Percentiles rank a stretch among this genome's conserved stretches.
Conservation (phyloP, 345 rosid genomes). For the Crucihimalaya himalaica region DNA sequence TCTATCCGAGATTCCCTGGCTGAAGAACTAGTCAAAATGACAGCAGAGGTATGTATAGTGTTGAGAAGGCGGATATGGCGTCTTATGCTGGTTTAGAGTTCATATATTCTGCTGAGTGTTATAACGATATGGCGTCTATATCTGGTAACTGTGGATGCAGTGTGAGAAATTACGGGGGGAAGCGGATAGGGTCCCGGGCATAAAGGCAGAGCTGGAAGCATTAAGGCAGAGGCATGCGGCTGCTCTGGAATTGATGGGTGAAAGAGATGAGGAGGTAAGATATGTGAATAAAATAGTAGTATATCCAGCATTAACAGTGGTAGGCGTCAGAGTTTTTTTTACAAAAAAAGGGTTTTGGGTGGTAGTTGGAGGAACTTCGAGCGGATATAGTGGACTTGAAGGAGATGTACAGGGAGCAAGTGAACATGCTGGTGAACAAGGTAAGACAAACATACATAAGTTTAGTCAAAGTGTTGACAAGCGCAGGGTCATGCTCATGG, state of each 20-base stretch:
- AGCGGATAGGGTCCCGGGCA: conserved; percentile 70
- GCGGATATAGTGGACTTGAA: conserved; percentile 95
- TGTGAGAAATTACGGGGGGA: conserved; percentile 84
- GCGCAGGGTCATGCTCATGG: conserved; percentile 13
- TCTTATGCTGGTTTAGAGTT: not conserved
- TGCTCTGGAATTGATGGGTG: conserved; percentile 98
- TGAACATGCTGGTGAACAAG: conserved; percentile 95
- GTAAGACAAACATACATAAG: conserved; percentile 41
- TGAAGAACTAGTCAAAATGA: conserved; percentile 95
- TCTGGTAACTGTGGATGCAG: conserved; percentile 49
- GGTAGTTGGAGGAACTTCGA: conserved; percentile 97
- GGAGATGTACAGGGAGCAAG: conserved; percentile 99
- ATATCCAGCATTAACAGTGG: conserved; percentile 3
- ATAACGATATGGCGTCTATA: conserved; percentile 15
- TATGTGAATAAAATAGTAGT: not conserved
- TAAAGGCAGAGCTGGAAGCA: conserved; percentile 91
- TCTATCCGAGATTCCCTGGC: conserved; percentile 96
- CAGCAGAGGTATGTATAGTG: conserved; percentile 62
- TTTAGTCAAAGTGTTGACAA: not conserved
- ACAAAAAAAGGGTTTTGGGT: conserved; percentile 29
- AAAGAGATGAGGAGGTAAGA: conserved; percentile 97
- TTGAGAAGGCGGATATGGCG: not conserved
- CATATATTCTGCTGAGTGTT: not conserved
- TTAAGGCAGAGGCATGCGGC: conserved; percentile 92
- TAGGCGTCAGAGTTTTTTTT: conserved; percentile 3